Percentiles rank a stretch among this genome's conserved stretches.
These are phyloP conservation scores for Neurospora intermedia DNA, from an alignment of 495 filamentous ascomycete species.

Conservation along the genomic window DNA sequence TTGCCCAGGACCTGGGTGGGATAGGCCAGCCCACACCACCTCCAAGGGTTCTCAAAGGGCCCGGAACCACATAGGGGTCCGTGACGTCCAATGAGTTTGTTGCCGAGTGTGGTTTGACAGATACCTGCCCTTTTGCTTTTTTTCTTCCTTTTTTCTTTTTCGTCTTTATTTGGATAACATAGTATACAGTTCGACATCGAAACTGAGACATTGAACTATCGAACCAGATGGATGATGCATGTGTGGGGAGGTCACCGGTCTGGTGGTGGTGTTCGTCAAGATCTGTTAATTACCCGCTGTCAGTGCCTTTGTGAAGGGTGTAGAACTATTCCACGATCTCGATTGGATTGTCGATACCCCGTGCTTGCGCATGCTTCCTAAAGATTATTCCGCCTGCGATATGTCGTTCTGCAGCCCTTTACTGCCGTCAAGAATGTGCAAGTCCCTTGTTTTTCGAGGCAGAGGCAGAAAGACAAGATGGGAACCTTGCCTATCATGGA, in stretches of 20 bases:
- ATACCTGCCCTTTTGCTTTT: not conserved
- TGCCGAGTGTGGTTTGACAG: not conserved
- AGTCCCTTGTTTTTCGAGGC: not conserved
- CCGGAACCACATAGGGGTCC: slow-evolving; percentile 13
- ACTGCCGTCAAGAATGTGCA: not conserved
- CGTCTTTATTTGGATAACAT: not conserved
- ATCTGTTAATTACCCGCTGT: not conserved
- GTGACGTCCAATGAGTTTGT: slow-evolving; percentile 16
- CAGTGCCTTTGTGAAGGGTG: not conserved
- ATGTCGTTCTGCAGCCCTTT: slow-evolving; percentile 6
- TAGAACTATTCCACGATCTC: not conserved
- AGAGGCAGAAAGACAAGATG: not conserved
- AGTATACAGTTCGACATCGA: not conserved
- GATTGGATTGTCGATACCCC: not conserved
- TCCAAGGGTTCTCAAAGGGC: not conserved
- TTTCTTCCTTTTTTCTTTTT: not conserved
- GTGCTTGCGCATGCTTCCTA: not conserved
- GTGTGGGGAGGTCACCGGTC: not conserved
- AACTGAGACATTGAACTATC: not conserved
- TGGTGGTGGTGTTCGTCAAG: not conserved
- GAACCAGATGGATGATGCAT: not conserved
- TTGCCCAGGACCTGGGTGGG: not conserved
- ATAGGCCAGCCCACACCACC: not conserved
- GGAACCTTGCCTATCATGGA: not conserved
- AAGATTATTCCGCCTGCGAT: slow-evolving; percentile 8